These are phyloP conservation scores for cucumber (Cucumis sativus) DNA, from an alignment of 306 rosid species.

Conservation along the genomic window DNA sequence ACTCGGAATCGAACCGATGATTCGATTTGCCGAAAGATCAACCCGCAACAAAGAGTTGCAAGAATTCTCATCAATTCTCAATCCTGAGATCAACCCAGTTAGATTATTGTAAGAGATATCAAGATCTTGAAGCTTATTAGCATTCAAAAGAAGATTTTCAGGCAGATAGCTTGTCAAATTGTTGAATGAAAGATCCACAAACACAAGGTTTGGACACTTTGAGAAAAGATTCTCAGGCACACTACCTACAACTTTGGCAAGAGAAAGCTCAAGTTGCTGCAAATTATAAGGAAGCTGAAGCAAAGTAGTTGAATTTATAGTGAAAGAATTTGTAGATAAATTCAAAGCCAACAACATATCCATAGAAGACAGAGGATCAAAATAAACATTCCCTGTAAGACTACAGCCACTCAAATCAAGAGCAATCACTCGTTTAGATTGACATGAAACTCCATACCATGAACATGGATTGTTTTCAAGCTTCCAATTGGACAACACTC, in stretches of 20 bases:
- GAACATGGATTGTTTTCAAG: constrained; percentile 42
- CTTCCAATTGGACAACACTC: constrained; percentile 57
- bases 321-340: constrained; percentile 40
- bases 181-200: constrained; percentile 56
- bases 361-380: constrained; percentile 49
- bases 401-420: constrained; percentile 45
- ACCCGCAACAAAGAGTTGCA: constrained; percentile 53
- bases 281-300: constrained; percentile 63
- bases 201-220: constrained; percentile 59
- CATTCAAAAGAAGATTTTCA: constrained; percentile 31
- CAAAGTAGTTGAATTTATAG: constrained; percentile 66
- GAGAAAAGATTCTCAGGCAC: constrained; percentile 54
- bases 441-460: constrained; percentile 80
- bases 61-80: constrained; percentile 30
- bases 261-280: constrained; percentile 68
- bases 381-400: constrained; percentile 38
- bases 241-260: constrained; percentile 43
- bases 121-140: constrained; percentile 49
- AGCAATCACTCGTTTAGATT: constrained; percentile 45
- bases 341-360: constrained; percentile 59
- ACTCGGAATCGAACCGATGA: constrained; percentile 51
- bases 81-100: constrained; percentile 58
- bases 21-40: constrained; percentile 55
- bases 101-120: constrained; percentile 76
- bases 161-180: constrained; percentile 72